A percentile compares a stretch with the other conserved stretches of the same genome.
phyloP scores from a whole-genome alignment of 768 basidiomycete species.

The Termitomyces sp. region DNA sequence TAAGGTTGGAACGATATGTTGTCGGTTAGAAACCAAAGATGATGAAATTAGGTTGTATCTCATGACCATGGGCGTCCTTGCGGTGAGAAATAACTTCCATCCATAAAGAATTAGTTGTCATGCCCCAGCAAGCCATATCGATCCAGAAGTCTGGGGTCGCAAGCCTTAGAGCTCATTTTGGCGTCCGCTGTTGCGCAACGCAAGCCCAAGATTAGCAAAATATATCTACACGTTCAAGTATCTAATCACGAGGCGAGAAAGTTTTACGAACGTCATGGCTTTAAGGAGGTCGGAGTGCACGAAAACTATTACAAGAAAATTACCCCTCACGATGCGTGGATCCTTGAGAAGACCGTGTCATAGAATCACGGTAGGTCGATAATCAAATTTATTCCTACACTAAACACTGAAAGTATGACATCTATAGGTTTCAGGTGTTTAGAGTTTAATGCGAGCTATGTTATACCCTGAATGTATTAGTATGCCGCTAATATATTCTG shows the following conservation, averaged over 20 bases:
- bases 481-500: slow-evolving; percentile 10
- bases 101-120: slow-evolving; percentile 7
- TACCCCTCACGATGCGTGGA: slow-evolving; percentile 78
- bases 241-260: slow-evolving; percentile 70
- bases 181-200: slow-evolving; percentile 51
- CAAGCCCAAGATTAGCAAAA: slow-evolving; percentile 58
- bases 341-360: slow-evolving; percentile 60
- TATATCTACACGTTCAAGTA: slow-evolving; percentile 86
- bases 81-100: slow-evolving; percentile 44
- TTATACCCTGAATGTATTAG: slow-evolving; percentile 11
- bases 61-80: slow-evolving; percentile 90
- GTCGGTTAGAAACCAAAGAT: slow-evolving; percentile 69
- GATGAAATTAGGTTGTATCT: slow-evolving; percentile 61
- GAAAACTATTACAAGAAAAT: slow-evolving; percentile 90
- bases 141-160: slow-evolving; percentile 68
- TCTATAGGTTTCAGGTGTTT: slow-evolving; percentile 4
- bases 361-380: slow-evolving; percentile 9
- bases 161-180: slow-evolving; percentile 63
- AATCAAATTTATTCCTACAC: background rate
- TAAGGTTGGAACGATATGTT: slow-evolving; percentile 80
- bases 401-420: background rate
- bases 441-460: slow-evolving; percentile 6
- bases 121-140: slow-evolving; percentile 66
- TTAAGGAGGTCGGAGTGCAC: slow-evolving; percentile 58
- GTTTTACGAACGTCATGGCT: slow-evolving; percentile 84